Base-by-base conservation (phyloP, 1,284 basidiomycete species). In the Cystobasidiaceae sp. region DNA sequence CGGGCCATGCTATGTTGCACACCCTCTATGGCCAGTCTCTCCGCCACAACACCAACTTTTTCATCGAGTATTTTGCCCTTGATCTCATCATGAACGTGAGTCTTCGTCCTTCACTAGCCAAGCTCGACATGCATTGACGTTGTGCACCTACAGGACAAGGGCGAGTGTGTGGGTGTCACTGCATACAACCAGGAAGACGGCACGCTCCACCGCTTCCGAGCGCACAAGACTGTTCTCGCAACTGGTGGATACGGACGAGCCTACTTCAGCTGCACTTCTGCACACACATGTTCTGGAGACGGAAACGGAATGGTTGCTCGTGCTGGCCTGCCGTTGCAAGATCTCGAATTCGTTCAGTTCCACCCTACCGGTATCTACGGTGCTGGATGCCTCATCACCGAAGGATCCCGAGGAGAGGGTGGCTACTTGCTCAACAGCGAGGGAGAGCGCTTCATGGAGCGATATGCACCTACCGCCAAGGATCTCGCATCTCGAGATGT, bases 371-470 rank as follows among this genome's bases (percentile, higher is more conserved):
- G 96, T 81, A 98, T 99, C 76, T 99, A 98, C 78, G 96, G 96
- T 74, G 94, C 96, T 72, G 96, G 96, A 64, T 99, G 96, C 80
- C 83, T 99, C 71, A 98, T 52, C 52, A 45, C 45, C 39, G 60
- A 67, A 91, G 93, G 93, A 72, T 97, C 94, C 72, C 92, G 96
- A 79, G 96, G 96, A 77, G 96, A 99, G 80, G 96, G 96, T 81
- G 96, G 96, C 72, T 98, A 98, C 80, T 83, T 99, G 71, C 82
- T 99, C 77, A 98, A 99, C 82, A 92, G 92, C 9, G 89, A 97
- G 82, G 96, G 96, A 78, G 96, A 99, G 80, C 90, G 96, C 70
- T 99, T 99, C 83, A 99, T 99, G 96, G 94, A 98, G 80, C 90
- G 94, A 79, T 96, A 97, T 78, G 96, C 96, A 0, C 96, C 96